phyloP scores from a whole-genome alignment of 1,139 yeast genomes.

The Zygoascus hellenicus region DNA sequence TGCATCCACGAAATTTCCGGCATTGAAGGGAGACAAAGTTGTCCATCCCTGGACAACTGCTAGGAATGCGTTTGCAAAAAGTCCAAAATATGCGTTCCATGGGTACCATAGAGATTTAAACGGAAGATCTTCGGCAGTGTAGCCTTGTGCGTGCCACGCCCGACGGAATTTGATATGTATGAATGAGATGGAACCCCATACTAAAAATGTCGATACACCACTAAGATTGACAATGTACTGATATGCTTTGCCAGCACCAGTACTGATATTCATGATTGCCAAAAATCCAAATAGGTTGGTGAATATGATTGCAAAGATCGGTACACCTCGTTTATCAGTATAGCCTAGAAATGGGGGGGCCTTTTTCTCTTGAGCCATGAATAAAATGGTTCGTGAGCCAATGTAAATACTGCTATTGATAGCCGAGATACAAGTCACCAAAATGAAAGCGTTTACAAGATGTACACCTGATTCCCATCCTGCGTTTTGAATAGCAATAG shows the following conservation, averaged over 20 bases:
- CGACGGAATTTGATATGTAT: constrained; percentile 47
- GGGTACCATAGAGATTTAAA: constrained; percentile 53
- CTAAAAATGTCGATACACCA: constrained; percentile 50
- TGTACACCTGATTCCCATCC: constrained; percentile 68
- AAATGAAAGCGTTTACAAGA: constrained; percentile 67
- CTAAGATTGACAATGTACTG: constrained; percentile 78
- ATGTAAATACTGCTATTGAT: constrained; percentile 71
- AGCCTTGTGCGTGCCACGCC: constrained; percentile 48
- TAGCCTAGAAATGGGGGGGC: constrained; percentile 55
- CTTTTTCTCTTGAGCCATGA: constrained; percentile 53
- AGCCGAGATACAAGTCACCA: constrained; percentile 60
- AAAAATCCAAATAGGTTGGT: constrained; percentile 39
- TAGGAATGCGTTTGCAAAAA: constrained; percentile 47
- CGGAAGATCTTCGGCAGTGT: constrained; percentile 45
- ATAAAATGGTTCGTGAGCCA: constrained; percentile 55
- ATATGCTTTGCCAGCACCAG: constrained; percentile 66
- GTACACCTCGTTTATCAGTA: constrained; percentile 58
- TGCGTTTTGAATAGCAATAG: constrained; percentile 61
- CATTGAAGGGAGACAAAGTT: constrained; percentile 53
- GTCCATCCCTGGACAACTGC: constrained; percentile 69
- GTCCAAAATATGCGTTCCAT: constrained; percentile 45
- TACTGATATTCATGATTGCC: constrained; percentile 63
- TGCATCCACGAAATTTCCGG: constrained; percentile 57
- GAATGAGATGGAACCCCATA: constrained; percentile 48
- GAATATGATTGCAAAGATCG: constrained; percentile 46